Evolutionary conservation across 805 yeast species (phyloP), one percentile per base, ranked within the genome.

Genomic region (Saturnispora besseyi): DNA sequence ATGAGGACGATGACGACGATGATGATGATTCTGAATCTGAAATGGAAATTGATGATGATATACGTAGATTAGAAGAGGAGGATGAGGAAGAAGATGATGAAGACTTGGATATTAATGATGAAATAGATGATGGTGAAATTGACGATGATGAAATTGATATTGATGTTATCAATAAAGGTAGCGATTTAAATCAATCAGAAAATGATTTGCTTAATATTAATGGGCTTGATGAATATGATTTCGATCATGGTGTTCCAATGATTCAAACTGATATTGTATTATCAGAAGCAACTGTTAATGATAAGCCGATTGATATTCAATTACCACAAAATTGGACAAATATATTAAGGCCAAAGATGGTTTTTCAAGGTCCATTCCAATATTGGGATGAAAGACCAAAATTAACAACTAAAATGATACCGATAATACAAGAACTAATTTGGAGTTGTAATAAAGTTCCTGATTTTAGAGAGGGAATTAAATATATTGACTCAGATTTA

Each of bases 21-120:
- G 49, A 46, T 18, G 21, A 24, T 31, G 21, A 24, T 8, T 13
- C 15, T n/a, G 45, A 36, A 7, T 62, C 66, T 4, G 69, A 64
- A 38, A 63, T 66, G 48, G 70, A 64, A 3, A 61, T 58, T 5
- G 60, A 58, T 1, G 53, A 49, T 2, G 51, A 42, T 5, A 21
- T 22, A 5, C 22, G 22, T 5, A 13, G 18, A n/a, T 12, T 32
- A n/a, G 22, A 41, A 10, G 50, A 33, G 4, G 50, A 41, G 13
- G 50, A 33, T 6, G 50, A 41, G 4, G 45, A 32, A 10, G 45
- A 33, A 2, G 41, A 41, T 8, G 44, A 29, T 7, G 44, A 41
- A 15, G 38, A 34, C 10, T 10, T 13, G 7, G 44, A 41, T 10
- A 6, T 21, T n/a, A 44, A 41, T 41, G 50, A 41, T 5, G 50